Conservation (phyloP, 306 rosid species). For the Abrus pulchellus region DNA sequence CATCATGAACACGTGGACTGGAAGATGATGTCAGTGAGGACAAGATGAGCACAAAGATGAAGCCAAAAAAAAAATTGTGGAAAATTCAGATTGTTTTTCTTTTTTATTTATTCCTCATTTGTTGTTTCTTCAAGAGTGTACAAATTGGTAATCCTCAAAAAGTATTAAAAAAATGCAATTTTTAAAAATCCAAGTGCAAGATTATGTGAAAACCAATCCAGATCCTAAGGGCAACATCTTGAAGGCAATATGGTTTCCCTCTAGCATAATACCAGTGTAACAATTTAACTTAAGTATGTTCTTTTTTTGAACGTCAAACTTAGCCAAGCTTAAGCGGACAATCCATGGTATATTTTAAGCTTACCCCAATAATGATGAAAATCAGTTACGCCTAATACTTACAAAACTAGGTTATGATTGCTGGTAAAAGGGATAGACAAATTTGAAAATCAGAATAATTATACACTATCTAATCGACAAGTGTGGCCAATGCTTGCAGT, state of each 20-base stretch:
- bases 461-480: not conserved
- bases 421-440: not conserved
- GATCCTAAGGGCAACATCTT: not conserved
- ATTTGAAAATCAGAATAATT: slow-evolving; percentile 5
- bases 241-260: slow-evolving; percentile 31
- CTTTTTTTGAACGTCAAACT: not conserved
- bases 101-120: not conserved
- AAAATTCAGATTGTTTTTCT: not conserved
- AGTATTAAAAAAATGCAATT: not conserved
- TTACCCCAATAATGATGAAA: not conserved
- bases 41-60: slow-evolving; percentile 32
- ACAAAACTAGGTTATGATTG: not conserved
- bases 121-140: not conserved
- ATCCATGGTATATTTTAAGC: slow-evolving; percentile 8
- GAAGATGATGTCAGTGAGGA: slow-evolving; percentile 49
- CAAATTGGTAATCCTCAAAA: not conserved
- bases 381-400: slow-evolving; percentile 11
- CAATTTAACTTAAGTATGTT: slow-evolving; percentile 7
- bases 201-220: slow-evolving; percentile 12
- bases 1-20: slow-evolving; percentile 37
- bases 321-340: slow-evolving; percentile 21
- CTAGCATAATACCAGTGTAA: not conserved
- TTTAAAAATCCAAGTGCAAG: not conserved
- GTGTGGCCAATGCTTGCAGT: not conserved
- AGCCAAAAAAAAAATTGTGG: not conserved